Evolutionary conservation across 2,329 filamentous ascomycete genomes (phyloP), one percentile per base, ranked within the genome.

Genomic region (Ophiocordyceps polyrhachis-furcata): DNA sequence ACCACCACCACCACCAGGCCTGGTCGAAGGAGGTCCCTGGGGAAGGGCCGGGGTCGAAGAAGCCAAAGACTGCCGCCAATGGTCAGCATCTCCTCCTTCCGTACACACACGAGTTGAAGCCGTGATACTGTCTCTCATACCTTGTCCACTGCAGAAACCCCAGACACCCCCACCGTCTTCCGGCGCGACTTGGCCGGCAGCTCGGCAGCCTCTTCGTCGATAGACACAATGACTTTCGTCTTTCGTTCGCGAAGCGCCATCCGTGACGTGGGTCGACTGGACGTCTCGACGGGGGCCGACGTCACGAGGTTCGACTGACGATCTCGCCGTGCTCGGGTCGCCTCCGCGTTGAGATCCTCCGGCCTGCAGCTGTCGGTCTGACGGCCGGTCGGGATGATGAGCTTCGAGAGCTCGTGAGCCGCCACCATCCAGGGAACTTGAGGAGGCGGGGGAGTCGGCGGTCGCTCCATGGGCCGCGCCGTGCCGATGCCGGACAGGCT

Each of bases 391-490:
- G 89, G 91, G 46, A 95, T 82, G 20, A 96, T 71, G 5, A 93
- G 60, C 56, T 84, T 87, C 54, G 79, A 83, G 13, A 96, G 65
- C 57, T 93, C 87, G 53, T 85, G 75, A 0, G 84, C 74, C n/a
- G 88, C 87, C 25, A 81, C 73, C 0, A 80, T 74, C 91, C 89
- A 96, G 40, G 83, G 73, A 0, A 96, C 81, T 41, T 88, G 82
- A 3, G 88, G 86, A 1, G 81, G 74, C 9, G 84, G 83, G 1
- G 81, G 80, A 4, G 79, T 76, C 3, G 74, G 69, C 28, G 68
- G 61, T 35, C 70, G 62, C 40, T 45, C 45, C 2, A 47, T 17
- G 21, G 44, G 38, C n/a, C 45, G 50, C 5, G 49, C 43, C 50
- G 57, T 56, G 25, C 53, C 54, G 41, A 75, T 62, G 11, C 70